phyloP scores from a whole-genome alignment of 345 rosid genomes.

The Capsella bursapastoris region DNA sequence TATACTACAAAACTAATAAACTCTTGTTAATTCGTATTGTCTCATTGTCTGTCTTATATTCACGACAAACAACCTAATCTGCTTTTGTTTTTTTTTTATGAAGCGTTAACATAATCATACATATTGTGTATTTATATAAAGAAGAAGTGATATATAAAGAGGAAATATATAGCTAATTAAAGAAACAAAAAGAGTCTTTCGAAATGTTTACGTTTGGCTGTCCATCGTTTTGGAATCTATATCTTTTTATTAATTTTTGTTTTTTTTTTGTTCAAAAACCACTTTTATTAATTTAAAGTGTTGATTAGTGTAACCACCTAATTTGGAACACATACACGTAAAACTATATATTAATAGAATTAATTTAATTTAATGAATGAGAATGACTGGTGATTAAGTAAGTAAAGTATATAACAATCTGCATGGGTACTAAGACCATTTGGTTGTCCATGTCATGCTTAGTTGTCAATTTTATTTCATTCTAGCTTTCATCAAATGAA shows the following conservation, averaged over 20 bases:
- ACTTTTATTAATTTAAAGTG: conserved; percentile 37
- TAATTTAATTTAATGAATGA: conserved; percentile 16
- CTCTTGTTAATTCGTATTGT: background rate
- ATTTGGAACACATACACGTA: conserved; percentile 20
- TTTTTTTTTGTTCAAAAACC: conserved; percentile 15
- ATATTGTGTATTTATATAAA: background rate
- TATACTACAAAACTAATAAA: background rate
- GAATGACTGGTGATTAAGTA: conserved; percentile 20
- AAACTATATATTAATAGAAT: conserved; percentile 3
- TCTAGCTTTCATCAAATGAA: conserved; percentile 5
- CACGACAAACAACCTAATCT: conserved; percentile 14
- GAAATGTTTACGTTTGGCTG: conserved; percentile 36
- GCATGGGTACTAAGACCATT: conserved; percentile 41
- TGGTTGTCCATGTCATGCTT: conserved; percentile 43
- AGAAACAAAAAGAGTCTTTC: conserved; percentile 17
- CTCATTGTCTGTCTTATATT: background rate
- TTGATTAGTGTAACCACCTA: conserved; percentile 45
- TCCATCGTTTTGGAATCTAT: conserved; percentile 42
- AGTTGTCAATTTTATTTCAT: conserved; percentile 41
- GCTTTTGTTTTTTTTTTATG: background rate
- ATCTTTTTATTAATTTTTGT: conserved; percentile 11
- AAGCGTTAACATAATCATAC: background rate
- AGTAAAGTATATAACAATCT: conserved; percentile 19
- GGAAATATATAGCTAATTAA: background rate
- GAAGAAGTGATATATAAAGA: conserved; percentile 25